Base-by-base conservation (phyloP, 2,329 filamentous ascomycete species). In the Coniochaeta sp. region DNA sequence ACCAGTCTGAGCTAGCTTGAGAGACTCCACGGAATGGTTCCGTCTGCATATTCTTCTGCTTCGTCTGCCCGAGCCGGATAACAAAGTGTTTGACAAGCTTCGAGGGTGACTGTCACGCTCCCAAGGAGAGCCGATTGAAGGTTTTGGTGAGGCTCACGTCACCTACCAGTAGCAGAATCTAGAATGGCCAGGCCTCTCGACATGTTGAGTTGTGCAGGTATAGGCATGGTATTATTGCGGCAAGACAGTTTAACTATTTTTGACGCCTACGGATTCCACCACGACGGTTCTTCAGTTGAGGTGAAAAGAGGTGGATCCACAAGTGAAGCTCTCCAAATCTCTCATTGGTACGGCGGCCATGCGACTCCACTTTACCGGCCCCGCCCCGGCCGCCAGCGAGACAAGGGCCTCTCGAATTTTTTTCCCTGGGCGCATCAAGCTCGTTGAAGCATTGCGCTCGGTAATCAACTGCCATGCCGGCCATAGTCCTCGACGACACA, bases 1-100 rank as follows among this genome's bases (percentile, higher is more conserved):
- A 78, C 85, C 85, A 87, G 57, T 71, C 67, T 34, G 68, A 66
- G 26, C 67, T 70, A 52, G 65, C 60, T 24, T 67, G 64, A 1
- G 67, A 65, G 3, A 63, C 62, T 16, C 62, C 47, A 40, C 65
- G 60, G 40, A 71, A 67, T 0, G 66, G 59, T 57, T 66, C 68
- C 65, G 74, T 38, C 34, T 24, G 19, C 4, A 24, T 24, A 24
- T 14, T 3, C 43, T 22, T 43, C 40, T 9, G 11, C 17, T 8
- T 19, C n/a, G n/a, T n/a, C 40, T 38, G 34, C 34, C 3, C n/a
- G 6, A 19, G 16, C 17, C 38, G 9, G 38, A 40, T 40, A n/a
- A 40, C 3, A 19, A 40, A 40, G 38, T 40, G 6, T 9, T 40
- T 40, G 16, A 5, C n/a, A 40, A 3, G 38, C 38, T 40, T n/a